Percentiles rank a stretch among this genome's conserved stretches.
Evolutionary conservation across 768 basidiomycete genomes (phyloP).

Genomic region (Mycena floridula): DNA sequence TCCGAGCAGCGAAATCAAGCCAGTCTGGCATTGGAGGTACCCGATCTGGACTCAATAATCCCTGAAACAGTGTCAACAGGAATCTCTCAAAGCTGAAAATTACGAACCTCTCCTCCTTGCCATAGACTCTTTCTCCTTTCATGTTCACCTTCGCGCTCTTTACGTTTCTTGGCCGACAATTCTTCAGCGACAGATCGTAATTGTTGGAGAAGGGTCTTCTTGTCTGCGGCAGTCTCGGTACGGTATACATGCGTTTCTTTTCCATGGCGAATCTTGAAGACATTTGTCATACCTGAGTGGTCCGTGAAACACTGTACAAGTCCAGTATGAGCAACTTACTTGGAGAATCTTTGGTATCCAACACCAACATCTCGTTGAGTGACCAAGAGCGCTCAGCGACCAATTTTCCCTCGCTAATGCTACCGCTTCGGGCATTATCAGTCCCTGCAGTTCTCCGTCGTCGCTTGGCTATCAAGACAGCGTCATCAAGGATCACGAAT

Average conservation of each 20-base stretch:
- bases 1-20: constrained; percentile 63
- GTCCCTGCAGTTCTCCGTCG: constrained; percentile 55
- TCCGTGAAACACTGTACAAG: background rate
- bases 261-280: constrained; percentile 89
- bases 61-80: background rate
- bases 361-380: constrained; percentile 87
- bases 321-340: constrained; percentile 41
- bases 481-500: constrained; percentile 88
- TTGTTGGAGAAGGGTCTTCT: constrained; percentile 77
- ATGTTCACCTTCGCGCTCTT: constrained; percentile 91
- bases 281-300: constrained; percentile 74
- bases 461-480: constrained; percentile 80
- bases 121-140: constrained; percentile 79
- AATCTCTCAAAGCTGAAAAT: background rate
- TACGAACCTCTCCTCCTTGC: constrained; percentile 38
- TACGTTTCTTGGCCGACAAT: constrained; percentile 78
- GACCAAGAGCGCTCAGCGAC: constrained; percentile 94
- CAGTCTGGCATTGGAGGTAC: constrained; percentile 68
- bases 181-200: constrained; percentile 94
- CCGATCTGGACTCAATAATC: constrained; percentile 1
- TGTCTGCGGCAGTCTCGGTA: constrained; percentile 75
- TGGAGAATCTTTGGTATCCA: constrained; percentile 93
- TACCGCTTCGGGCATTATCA: constrained; percentile 32
- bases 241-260: constrained; percentile 96
- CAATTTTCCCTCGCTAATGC: constrained; percentile 64